Conservation (phyloP, 1,284 basidiomycete genomes). For the Entoloma clypeatum region DNA sequence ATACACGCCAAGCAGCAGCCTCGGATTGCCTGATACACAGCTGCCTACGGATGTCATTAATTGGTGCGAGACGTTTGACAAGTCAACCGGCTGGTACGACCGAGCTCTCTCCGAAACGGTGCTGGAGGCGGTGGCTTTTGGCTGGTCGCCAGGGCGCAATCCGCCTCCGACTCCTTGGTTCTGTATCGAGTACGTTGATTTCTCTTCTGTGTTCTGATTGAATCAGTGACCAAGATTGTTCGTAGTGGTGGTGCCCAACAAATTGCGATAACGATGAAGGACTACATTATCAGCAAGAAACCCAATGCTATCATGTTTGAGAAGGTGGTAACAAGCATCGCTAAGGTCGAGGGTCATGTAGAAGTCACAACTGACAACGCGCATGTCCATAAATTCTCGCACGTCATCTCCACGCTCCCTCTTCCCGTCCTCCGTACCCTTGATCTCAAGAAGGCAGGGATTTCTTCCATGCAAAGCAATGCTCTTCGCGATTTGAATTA, state of each 20-base stretch:
- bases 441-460: constrained; percentile 21
- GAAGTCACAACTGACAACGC: constrained; percentile 15
- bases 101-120: constrained; percentile 26
- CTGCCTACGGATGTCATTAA: constrained; percentile 22
- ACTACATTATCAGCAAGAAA: constrained; percentile 4
- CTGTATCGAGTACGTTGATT: constrained; percentile 14
- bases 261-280: constrained; percentile 12
- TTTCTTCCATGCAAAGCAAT: constrained; percentile 22
- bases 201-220: background rate
- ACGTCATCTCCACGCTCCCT: constrained; percentile 31
- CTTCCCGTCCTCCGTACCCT: constrained; percentile 25
- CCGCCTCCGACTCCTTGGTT: constrained; percentile 11
- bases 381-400: constrained; percentile 20
- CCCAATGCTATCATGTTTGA: constrained; percentile 10
- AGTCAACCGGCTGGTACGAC: constrained; percentile 24
- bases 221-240: background rate
- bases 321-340: too few relatives aligned
- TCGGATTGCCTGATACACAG: constrained; percentile 23
- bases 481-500: constrained; percentile 30
- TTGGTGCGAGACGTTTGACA: constrained; percentile 27
- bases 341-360: too few relatives aligned
- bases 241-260: constrained; percentile 13
- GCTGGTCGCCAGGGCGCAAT: constrained; percentile 6
- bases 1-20: constrained; percentile 25
- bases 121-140: constrained; percentile 15